These are phyloP conservation scores for Phialophora expanda DNA, from an alignment of 2,329 filamentous ascomycete species.

Conservation along the genomic window DNA sequence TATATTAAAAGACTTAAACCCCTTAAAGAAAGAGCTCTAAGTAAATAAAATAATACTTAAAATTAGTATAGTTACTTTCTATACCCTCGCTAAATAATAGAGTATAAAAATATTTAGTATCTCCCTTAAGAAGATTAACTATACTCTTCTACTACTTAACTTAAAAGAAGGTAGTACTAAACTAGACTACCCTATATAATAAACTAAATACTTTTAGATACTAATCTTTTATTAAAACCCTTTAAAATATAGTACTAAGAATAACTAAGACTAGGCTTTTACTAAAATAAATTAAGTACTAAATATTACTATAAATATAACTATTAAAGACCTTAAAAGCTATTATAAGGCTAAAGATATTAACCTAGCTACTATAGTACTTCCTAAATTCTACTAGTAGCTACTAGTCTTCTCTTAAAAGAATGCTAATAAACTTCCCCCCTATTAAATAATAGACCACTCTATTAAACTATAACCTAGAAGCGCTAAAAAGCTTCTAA, in stretches of 20 bases:
- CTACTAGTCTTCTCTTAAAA: conserved; percentile 1
- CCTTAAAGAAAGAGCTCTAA: neutral
- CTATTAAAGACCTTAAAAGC: conserved; percentile 2
- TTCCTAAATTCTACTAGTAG: neutral
- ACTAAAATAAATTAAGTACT: neutral
- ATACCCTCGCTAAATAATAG: neutral
- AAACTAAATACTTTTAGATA: neutral
- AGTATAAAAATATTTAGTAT: conserved; percentile 3
- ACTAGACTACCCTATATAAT: neutral
- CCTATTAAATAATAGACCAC: neutral
- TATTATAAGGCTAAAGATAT: conserved; percentile 5
- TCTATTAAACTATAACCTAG: neutral
- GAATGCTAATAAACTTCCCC: neutral
- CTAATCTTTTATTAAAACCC: neutral
- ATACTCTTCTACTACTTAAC: neutral
- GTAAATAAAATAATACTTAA: neutral
- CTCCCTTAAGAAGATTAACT: neutral
- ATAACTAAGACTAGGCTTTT: neutral
- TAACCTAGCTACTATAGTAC: neutral
- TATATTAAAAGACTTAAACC: neutral
- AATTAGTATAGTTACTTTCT: conserved; percentile 1
- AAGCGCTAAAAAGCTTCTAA: neutral
- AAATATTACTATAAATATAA: conserved; percentile 2
- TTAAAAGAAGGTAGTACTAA: neutral
- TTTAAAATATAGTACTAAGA: conserved; percentile 2